phyloP scores from a whole-genome alignment of 352 stramenopile genomes.

The Elongisporangium anandrum region DNA sequence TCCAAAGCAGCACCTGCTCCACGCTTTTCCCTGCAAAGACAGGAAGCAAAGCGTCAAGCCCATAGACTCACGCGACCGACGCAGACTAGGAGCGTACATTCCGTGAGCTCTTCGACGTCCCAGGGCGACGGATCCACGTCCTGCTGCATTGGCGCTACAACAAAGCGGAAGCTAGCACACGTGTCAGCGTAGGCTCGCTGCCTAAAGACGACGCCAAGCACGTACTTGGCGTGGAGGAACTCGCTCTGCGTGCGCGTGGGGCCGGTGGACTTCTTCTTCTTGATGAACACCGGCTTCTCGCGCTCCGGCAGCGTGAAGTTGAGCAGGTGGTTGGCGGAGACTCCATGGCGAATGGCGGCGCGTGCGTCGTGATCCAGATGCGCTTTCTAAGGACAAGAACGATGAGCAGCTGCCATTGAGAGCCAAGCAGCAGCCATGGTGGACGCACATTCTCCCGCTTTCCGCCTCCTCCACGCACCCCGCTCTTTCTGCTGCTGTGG shows the following conservation, averaged over 20 bases:
- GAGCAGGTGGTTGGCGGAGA: constrained; percentile 80
- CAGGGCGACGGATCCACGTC: constrained; percentile 44
- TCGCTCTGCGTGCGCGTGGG: constrained; percentile 70
- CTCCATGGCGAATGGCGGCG: constrained; percentile 46
- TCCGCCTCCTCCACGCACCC: constrained; percentile 7
- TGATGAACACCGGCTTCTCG: constrained; percentile 35
- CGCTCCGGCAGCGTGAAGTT: constrained; percentile 81
- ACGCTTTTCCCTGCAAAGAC: constrained; percentile 68
- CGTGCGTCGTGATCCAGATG: constrained; percentile 52
- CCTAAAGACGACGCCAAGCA: background rate
- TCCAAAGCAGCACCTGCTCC: constrained; percentile 78
- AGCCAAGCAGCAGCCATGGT: background rate
- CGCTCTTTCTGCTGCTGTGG: constrained; percentile 10
- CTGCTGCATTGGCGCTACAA: constrained; percentile 53
- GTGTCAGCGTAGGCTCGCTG: background rate
- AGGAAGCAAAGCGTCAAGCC: background rate
- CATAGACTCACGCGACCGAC: background rate
- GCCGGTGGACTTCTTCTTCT: constrained; percentile 63
- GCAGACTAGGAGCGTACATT: constrained; percentile 45
- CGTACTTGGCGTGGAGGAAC: constrained; percentile 84
- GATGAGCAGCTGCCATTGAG: background rate
- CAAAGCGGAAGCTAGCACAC: constrained; percentile 67
- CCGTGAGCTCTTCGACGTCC: constrained; percentile 73
- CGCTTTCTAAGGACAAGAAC: constrained; percentile 27
- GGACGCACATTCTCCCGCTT: background rate